Conservation (phyloP, 495 filamentous ascomycete species). For the Thermothielavioides terrestris region DNA sequence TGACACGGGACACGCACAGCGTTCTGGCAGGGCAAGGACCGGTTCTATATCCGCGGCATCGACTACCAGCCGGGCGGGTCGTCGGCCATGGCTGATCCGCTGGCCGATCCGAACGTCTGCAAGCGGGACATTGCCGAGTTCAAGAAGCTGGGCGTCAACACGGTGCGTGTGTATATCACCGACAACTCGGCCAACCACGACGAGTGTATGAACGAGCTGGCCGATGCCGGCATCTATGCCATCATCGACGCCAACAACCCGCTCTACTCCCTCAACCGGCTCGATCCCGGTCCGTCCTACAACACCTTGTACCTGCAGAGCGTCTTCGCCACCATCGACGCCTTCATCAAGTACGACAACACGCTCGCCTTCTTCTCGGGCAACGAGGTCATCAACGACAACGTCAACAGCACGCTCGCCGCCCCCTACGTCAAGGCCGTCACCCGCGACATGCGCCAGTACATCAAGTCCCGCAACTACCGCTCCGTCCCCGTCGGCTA, state of each 20-base stretch:
- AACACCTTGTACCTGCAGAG: background rate
- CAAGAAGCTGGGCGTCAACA: conserved; percentile 64
- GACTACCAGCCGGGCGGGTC: conserved; percentile 94
- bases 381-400: conserved; percentile 63
- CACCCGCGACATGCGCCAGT: conserved; percentile 65
- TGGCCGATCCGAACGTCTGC: conserved; percentile 63
- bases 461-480: conserved; percentile 61
- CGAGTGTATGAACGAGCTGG: conserved; percentile 59
- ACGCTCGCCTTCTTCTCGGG: conserved; percentile 67
- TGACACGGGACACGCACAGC: conserved; percentile 40
- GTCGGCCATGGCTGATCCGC: conserved; percentile 67
- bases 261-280: background rate
- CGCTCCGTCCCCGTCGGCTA: conserved; percentile 72
- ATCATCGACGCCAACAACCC: conserved; percentile 34
- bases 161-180: conserved; percentile 78
- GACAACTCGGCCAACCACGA: conserved; percentile 50
- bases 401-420: conserved; percentile 42
- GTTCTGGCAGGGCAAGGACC: conserved; percentile 73
- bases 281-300: background rate
- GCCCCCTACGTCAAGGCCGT: conserved; percentile 76
- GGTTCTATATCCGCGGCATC: conserved; percentile 92
- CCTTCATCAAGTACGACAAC: conserved; percentile 66
- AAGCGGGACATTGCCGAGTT: conserved; percentile 78
- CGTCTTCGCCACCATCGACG: conserved; percentile 40
- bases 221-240: conserved; percentile 63